phyloP scores from a whole-genome alignment of 2,329 filamentous ascomycete genomes.

The Penicillium paneum region DNA sequence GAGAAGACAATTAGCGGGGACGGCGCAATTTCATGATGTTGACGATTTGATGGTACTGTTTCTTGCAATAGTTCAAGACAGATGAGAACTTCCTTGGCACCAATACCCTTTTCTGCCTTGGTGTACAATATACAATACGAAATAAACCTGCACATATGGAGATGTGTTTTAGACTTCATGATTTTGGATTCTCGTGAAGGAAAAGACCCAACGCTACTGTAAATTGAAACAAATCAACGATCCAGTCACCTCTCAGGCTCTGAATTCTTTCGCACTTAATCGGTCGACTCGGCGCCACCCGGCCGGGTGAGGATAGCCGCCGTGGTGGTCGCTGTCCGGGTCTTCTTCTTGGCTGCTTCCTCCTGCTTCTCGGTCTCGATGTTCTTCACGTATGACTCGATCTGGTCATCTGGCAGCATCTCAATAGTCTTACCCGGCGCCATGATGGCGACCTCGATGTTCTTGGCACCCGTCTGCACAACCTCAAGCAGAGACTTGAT shows the following conservation, averaged over 20 bases:
- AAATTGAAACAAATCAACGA: constrained; percentile 22
- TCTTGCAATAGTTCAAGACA: constrained; percentile 8
- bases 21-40: constrained; percentile 26
- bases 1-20: background rate
- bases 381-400: constrained; percentile 95
- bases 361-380: constrained; percentile 99
- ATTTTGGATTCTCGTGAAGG: constrained; percentile 23
- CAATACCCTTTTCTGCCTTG: constrained; percentile 18
- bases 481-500: constrained; percentile 98
- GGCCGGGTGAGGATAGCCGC: constrained; percentile 69
- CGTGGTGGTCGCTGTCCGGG: constrained; percentile 45
- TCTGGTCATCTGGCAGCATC: constrained; percentile 92
- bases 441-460: constrained; percentile 99
- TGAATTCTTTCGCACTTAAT: constrained; percentile 14
- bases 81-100: constrained; percentile 8
- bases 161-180: constrained; percentile 15
- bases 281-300: constrained; percentile 43
- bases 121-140: constrained; percentile 21
- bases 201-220: constrained; percentile 25
- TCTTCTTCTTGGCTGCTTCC: constrained; percentile 97
- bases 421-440: constrained; percentile 86
- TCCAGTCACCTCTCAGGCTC: constrained; percentile 23
- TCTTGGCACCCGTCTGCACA: constrained; percentile 98
- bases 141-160: background rate
- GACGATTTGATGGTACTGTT: constrained; percentile 27